Evolutionary conservation across 2,329 filamentous ascomycete species (phyloP).

Genomic region (Periconia sp.): DNA sequence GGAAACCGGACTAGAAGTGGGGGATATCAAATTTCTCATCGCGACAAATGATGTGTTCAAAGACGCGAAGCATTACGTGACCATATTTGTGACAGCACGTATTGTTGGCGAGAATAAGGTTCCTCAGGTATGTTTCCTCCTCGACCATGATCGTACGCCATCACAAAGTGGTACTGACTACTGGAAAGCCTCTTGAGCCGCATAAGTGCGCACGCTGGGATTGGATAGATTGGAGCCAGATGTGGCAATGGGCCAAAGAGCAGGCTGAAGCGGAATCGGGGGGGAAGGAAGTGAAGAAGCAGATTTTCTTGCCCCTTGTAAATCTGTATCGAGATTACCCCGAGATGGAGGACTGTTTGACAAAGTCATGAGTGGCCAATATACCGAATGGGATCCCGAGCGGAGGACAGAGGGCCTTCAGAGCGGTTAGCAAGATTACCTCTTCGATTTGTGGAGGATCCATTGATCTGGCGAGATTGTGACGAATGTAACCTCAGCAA

Average conservation of each 20-base stretch:
- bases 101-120: slow-evolving; percentile 56
- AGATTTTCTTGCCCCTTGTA: slow-evolving; percentile 57
- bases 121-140: slow-evolving; percentile 58
- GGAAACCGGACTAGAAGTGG: slow-evolving; percentile 67
- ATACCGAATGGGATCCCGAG: too few relatives aligned
- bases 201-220: slow-evolving; percentile 63
- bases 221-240: slow-evolving; percentile 58
- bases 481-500: too few relatives aligned
- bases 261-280: slow-evolving; percentile 35
- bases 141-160: slow-evolving; percentile 10
- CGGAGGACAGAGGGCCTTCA: too few relatives aligned
- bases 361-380: slow-evolving; percentile 4
- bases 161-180: too few relatives aligned
- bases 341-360: slow-evolving; percentile 30
- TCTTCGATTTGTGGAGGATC: too few relatives aligned
- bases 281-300: slow-evolving; percentile 31
- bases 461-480: too few relatives aligned
- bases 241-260: slow-evolving; percentile 47
- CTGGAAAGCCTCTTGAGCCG: slow-evolving; percentile 49
- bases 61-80: slow-evolving; percentile 75
- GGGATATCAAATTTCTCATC: slow-evolving; percentile 59
- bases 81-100: slow-evolving; percentile 68
- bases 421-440: too few relatives aligned
- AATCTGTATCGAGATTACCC: slow-evolving; percentile 49
- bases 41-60: slow-evolving; percentile 74